Conservation (phyloP, 257 asterid genomes). For the Nicotiana knightiana region DNA sequence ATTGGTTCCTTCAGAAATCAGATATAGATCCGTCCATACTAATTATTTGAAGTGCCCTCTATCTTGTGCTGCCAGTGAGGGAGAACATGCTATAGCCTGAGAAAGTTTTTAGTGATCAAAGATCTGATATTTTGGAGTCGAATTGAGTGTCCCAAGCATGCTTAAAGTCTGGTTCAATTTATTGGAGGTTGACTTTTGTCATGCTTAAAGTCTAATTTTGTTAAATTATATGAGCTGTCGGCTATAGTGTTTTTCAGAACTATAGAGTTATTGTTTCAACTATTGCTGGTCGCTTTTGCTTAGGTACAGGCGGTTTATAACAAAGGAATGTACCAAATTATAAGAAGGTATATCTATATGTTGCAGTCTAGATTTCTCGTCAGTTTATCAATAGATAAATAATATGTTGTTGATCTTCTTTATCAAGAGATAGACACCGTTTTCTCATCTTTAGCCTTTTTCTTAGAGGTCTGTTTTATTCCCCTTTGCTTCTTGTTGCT, state of each 20-base stretch:
- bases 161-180: neutral
- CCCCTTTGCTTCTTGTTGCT: neutral
- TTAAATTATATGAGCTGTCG: neutral
- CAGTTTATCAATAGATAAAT: neutral
- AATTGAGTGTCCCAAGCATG: neutral
- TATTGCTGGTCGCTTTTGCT: neutral
- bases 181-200: neutral
- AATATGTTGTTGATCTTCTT: neutral
- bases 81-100: neutral
- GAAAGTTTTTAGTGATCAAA: neutral
- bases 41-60: neutral
- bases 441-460: neutral
- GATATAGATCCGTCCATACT: neutral
- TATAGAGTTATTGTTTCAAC: neutral
- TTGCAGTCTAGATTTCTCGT: neutral
- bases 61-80: neutral
- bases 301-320: neutral
- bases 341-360: neutral
- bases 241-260: neutral
- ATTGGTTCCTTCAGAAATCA: neutral
- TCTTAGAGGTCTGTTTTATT: neutral
- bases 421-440: neutral
- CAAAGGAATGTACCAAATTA: neutral
- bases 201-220: neutral
- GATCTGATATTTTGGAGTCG: neutral